phyloP scores from a whole-genome alignment of 805 yeast species.

The Debaryomyces prosopidis region DNA sequence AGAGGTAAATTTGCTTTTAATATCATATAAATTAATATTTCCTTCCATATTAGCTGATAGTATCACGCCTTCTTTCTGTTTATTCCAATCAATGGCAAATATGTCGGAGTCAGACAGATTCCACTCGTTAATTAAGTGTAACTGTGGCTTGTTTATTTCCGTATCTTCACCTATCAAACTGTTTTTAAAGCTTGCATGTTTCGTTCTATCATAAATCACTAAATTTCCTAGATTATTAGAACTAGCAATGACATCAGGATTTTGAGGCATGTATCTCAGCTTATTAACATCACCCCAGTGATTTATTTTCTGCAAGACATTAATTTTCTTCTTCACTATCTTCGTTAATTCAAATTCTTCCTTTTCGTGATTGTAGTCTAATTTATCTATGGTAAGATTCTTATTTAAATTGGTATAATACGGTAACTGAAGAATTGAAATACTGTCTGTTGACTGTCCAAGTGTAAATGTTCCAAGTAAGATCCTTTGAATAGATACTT shows the following conservation, averaged over 20 bases:
- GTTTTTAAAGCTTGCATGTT: slow-evolving; percentile 51
- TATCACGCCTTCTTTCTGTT: slow-evolving; percentile 56
- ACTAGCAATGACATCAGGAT: slow-evolving; percentile 79
- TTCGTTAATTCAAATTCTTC: slow-evolving; percentile 39
- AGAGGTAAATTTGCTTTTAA: slow-evolving; percentile 39
- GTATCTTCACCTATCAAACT: slow-evolving; percentile 21
- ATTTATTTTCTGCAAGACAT: slow-evolving; percentile 55
- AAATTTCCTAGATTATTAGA: slow-evolving; percentile 66
- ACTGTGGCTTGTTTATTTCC: slow-evolving; percentile 48
- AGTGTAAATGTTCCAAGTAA: slow-evolving; percentile 66
- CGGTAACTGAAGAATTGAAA: slow-evolving; percentile 37
- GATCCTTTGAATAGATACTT: slow-evolving; percentile 36
- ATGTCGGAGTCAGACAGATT: slow-evolving; percentile 49
- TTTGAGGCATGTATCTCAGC: slow-evolving; percentile 77
- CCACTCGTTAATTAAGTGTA: slow-evolving; percentile 39
- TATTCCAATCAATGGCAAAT: slow-evolving; percentile 77
- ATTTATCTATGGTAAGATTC: slow-evolving; percentile 36
- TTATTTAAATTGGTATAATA: slow-evolving; percentile 30
- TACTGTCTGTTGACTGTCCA: slow-evolving; percentile 52
- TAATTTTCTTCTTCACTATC: slow-evolving; percentile 26
- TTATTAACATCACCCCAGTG: slow-evolving; percentile 74
- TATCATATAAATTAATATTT: slow-evolving; percentile 64
- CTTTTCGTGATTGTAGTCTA: slow-evolving; percentile 39
- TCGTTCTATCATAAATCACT: slow-evolving; percentile 77
- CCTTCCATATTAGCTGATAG: slow-evolving; percentile 68